Conservation (phyloP, 73 alveolate species). For the Paramecium sexaurelia region DNA sequence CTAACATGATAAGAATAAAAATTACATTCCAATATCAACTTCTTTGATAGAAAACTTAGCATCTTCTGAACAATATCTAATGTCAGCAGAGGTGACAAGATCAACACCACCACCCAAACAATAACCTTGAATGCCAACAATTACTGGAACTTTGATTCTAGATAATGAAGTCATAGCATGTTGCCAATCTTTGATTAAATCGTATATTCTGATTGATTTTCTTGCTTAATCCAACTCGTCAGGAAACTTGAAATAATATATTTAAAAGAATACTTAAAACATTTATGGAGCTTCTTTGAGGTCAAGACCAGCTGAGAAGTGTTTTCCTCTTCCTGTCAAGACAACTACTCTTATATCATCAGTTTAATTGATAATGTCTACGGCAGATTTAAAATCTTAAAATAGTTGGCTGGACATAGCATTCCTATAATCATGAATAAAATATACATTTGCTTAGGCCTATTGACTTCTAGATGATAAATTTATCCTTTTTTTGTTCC, state of each 20-base stretch:
- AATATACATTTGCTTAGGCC: not conserved
- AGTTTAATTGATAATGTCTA: not conserved
- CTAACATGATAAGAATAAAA: not conserved
- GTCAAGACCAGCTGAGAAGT: conserved; percentile 84
- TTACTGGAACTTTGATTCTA: conserved; percentile 73
- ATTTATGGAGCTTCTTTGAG: conserved; percentile 54
- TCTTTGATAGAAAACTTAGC: conserved; percentile 80
- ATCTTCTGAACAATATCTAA: conserved; percentile 79
- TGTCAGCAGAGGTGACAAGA: conserved; percentile 81
- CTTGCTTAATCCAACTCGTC: conserved; percentile 56
- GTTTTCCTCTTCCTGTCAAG: conserved; percentile 76
- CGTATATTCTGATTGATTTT: conserved; percentile 44
- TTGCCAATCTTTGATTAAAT: conserved; percentile 45
- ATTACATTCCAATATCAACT: conserved; percentile 80
- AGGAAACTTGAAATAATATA: not conserved
- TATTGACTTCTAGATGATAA: conserved; percentile 14
- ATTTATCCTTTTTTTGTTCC: conserved; percentile 31
- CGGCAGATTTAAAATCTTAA: not conserved
- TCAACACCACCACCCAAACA: conserved; percentile 88
- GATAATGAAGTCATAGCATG: not conserved
- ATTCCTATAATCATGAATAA: not conserved
- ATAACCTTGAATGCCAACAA: conserved; percentile 79
- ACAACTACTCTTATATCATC: conserved; percentile 75
- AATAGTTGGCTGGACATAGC: not conserved
- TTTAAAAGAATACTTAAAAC: not conserved